These are phyloP conservation scores for Cercospora sesami DNA, from an alignment of 2,329 filamentous ascomycete species.

Conservation along the genomic window DNA sequence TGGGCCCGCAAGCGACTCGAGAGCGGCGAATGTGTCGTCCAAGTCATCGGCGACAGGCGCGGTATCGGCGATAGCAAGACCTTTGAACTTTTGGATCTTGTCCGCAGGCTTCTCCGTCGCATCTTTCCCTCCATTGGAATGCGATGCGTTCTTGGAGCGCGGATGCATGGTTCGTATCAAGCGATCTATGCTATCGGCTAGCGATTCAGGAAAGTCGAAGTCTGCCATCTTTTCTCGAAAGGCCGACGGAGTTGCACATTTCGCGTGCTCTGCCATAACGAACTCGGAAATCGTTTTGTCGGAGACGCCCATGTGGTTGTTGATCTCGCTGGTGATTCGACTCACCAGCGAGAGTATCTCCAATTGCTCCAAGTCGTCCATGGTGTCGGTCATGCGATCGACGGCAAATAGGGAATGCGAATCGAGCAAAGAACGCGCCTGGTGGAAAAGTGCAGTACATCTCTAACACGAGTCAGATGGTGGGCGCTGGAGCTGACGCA, in stretches of 20 bases:
- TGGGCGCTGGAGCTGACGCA: not conserved
- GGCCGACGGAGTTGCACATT: slow-evolving; percentile 67
- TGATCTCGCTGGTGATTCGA: slow-evolving; percentile 88
- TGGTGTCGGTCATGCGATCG: slow-evolving; percentile 41
- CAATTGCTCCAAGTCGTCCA: slow-evolving; percentile 90
- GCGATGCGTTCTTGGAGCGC: slow-evolving; percentile 44
- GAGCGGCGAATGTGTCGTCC: slow-evolving; percentile 86
- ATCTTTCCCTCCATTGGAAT: slow-evolving; percentile 62
- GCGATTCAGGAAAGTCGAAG: slow-evolving; percentile 79
- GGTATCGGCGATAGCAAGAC: slow-evolving; percentile 78
- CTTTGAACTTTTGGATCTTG: slow-evolving; percentile 85
- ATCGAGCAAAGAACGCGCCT: not conserved
- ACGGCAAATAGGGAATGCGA: not conserved
- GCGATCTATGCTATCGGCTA: slow-evolving; percentile 89
- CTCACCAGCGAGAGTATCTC: slow-evolving; percentile 93
- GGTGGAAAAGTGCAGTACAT: not conserved
- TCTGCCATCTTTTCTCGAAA: slow-evolving; percentile 75
- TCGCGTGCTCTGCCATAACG: slow-evolving; percentile 83
- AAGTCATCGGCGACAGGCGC: slow-evolving; percentile 59
- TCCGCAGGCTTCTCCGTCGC: slow-evolving; percentile 47
- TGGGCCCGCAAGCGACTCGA: slow-evolving; percentile 82
- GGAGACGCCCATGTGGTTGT: slow-evolving; percentile 87
- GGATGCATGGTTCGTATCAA: slow-evolving; percentile 88
- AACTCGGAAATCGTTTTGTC: slow-evolving; percentile 97
- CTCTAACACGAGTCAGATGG: not conserved